Evolutionary conservation across 2,329 filamentous ascomycete genomes (phyloP).

Genomic region (Penicillium olsonii): DNA sequence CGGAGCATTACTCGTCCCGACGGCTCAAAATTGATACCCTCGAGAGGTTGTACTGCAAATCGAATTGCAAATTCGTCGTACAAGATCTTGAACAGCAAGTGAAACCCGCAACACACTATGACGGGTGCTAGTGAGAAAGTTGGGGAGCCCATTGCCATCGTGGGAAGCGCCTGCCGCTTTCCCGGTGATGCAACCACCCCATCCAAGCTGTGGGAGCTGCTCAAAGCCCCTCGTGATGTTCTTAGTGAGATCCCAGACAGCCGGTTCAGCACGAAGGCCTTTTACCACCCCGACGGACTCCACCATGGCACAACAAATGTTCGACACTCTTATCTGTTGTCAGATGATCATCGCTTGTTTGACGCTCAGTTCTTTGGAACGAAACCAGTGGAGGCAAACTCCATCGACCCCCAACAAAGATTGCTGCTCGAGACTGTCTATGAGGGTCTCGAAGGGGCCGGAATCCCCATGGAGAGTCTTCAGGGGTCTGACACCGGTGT

Average conservation of each 20-base stretch:
- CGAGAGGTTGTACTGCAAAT: constrained; percentile 6
- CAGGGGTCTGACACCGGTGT: constrained; percentile 29
- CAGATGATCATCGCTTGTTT: constrained; percentile 26
- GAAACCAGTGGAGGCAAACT: constrained; percentile 31
- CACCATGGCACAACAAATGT: constrained; percentile 31
- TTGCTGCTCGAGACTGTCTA: constrained; percentile 30
- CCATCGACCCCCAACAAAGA: constrained; percentile 31
- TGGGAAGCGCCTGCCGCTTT: constrained; percentile 29
- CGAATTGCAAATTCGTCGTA: constrained; percentile 8
- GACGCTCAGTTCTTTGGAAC: constrained; percentile 31
- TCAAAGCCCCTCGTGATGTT: constrained; percentile 26
- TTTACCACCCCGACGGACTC: constrained; percentile 24
- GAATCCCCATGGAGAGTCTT: constrained; percentile 24
- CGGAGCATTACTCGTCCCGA: constrained; percentile 5
- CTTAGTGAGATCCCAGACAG: constrained; percentile 21
- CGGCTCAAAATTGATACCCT: constrained; percentile 4
- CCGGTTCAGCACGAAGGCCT: constrained; percentile 24
- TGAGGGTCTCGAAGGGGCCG: constrained; percentile 26
- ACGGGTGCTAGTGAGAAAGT: constrained; percentile 8
- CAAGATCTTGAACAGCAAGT: constrained; percentile 1
- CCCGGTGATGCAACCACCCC: constrained; percentile 26
- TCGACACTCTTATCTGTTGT: constrained; percentile 26
- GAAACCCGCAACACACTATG: constrained; percentile 15
- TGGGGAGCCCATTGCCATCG: constrained; percentile 29
- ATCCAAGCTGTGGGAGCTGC: constrained; percentile 28